Conservation (phyloP, 805 yeast species). For the Lachancea dasiensis region DNA sequence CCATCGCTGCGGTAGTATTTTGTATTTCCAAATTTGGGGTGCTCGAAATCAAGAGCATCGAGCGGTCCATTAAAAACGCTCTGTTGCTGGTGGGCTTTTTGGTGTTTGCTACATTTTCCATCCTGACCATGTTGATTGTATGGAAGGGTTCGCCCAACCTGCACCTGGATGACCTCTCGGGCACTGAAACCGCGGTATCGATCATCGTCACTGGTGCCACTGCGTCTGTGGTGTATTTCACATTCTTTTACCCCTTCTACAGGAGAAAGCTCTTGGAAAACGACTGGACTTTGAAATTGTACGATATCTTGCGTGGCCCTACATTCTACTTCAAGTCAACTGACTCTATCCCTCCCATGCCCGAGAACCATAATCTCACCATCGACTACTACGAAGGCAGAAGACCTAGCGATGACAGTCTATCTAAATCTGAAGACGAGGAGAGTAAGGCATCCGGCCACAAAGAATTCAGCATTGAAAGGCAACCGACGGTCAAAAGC, state of each 20-base stretch:
- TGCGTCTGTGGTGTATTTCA: conserved; percentile 44
- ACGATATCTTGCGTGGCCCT: conserved; percentile 55
- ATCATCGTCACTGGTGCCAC: conserved; percentile 61
- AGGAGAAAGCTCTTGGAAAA: conserved; percentile 51
- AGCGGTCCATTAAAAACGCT: conserved; percentile 49
- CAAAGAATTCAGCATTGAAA: not conserved
- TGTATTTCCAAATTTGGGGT: conserved; percentile 54
- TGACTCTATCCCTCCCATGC: conserved; percentile 61
- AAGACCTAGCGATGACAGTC: conserved; percentile 30
- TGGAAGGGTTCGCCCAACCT: conserved; percentile 78
- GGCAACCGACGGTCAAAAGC: conserved; percentile 10
- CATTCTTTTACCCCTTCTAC: conserved; percentile 56
- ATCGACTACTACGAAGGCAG: conserved; percentile 65
- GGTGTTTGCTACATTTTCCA: conserved; percentile 53
- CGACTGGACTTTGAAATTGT: conserved; percentile 62
- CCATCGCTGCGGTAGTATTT: conserved; percentile 53
- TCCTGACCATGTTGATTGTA: conserved; percentile 69
- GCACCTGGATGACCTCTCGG: conserved; percentile 46
- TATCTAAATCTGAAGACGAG: conserved; percentile 14
- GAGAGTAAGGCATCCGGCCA: conserved; percentile 7
- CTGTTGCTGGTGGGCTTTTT: conserved; percentile 52
- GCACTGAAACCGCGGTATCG: conserved; percentile 50
- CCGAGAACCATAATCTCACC: conserved; percentile 48
- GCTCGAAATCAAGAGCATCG: conserved; percentile 41
- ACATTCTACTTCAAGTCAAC: conserved; percentile 45